phyloP scores from a whole-genome alignment of 768 basidiomycete genomes.

The Termitomyces titanicus region DNA sequence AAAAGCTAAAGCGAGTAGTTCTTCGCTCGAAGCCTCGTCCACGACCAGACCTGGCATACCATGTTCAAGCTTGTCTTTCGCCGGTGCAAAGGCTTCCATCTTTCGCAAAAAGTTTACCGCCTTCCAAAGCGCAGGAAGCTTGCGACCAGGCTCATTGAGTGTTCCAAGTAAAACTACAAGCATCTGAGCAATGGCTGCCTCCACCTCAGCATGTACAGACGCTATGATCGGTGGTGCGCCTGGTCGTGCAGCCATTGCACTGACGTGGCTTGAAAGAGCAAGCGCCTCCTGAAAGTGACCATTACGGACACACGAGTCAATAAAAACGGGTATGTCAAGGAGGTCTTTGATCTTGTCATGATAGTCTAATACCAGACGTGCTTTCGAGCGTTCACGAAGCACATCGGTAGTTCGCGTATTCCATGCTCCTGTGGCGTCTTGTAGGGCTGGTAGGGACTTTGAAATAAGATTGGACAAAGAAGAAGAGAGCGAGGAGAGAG shows the following conservation, averaged over 20 bases:
- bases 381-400: conserved; percentile 71
- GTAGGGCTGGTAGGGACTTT: conserved; percentile 70
- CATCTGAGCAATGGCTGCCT: conserved; percentile 68
- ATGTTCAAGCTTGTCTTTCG: conserved; percentile 15
- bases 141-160: conserved; percentile 76
- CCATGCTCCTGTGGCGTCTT: conserved; percentile 70
- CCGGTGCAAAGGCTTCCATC: conserved; percentile 60
- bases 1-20: conserved; percentile 86
- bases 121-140: conserved; percentile 88
- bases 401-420: conserved; percentile 68
- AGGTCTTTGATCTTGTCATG: conserved; percentile 91
- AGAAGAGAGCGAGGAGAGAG: conserved; percentile 69
- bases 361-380: conserved; percentile 85
- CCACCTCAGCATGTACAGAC: conserved; percentile 64
- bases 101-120: conserved; percentile 83
- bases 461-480: conserved; percentile 70
- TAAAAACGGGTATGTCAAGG: conserved; percentile 84
- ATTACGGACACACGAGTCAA: conserved; percentile 91
- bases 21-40: conserved; percentile 42
- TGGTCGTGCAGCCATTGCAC: conserved; percentile 40
- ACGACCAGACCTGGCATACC: not conserved
- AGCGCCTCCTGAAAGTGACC: conserved; percentile 91
- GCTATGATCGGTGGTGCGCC: conserved; percentile 49
- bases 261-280: conserved; percentile 74
- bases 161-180: conserved; percentile 73